Percentiles rank a stretch among this genome's conserved stretches.
Evolutionary conservation across 1,284 basidiomycete genomes (phyloP).

Genomic region (Meripilus lineatus): DNA sequence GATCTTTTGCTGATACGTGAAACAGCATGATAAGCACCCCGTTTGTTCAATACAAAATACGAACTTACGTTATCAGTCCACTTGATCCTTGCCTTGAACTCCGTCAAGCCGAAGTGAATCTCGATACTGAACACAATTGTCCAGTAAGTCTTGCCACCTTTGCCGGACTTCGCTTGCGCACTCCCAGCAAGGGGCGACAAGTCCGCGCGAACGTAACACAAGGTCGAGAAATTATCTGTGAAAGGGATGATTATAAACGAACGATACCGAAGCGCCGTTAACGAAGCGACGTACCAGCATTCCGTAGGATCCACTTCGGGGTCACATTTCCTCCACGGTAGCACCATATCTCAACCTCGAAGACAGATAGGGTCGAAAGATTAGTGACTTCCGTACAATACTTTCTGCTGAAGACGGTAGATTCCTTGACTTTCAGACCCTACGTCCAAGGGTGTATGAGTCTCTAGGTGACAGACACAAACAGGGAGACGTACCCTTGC

Average conservation of each 20-base stretch:
- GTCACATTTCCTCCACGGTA: constrained; percentile 62
- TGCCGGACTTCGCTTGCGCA: constrained; percentile 59
- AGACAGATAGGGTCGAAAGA: constrained; percentile 65
- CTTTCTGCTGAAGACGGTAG: constrained; percentile 71
- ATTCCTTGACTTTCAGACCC: constrained; percentile 72
- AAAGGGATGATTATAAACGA: constrained; percentile 1
- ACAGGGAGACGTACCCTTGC: constrained; percentile 43
- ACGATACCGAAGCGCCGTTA: neutral
- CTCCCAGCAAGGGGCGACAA: constrained; percentile 64
- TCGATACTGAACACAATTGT: constrained; percentile 78
- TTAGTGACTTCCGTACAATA: constrained; percentile 78
- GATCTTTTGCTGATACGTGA: constrained; percentile 42
- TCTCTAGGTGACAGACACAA: constrained; percentile 8
- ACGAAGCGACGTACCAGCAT: constrained; percentile 42
- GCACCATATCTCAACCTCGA: constrained; percentile 80
- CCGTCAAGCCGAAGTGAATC: constrained; percentile 75
- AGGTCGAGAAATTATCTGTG: constrained; percentile 63
- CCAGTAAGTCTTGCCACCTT: constrained; percentile 67
- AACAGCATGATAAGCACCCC: constrained; percentile 6
- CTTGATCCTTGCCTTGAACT: constrained; percentile 75
- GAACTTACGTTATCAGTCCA: constrained; percentile 68
- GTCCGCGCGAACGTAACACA: constrained; percentile 73
- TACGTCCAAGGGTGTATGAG: constrained; percentile 20
- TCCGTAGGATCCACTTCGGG: constrained; percentile 68
- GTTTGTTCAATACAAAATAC: constrained; percentile 3